Conservation (phyloP, 345 rosid species). For the Trapa incisa region DNA sequence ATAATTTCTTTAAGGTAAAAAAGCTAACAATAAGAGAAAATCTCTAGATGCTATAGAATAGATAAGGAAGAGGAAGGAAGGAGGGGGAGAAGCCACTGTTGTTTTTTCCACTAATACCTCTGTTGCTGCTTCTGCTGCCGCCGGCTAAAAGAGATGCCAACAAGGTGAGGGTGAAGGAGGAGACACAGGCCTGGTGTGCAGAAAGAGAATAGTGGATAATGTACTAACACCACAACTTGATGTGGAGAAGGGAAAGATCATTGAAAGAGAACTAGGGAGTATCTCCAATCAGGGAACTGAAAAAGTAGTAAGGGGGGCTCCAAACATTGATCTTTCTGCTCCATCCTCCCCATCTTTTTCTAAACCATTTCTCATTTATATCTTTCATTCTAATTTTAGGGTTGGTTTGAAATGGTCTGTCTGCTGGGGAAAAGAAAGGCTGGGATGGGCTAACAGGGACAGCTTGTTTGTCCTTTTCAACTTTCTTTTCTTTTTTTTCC, state of each 20-base stretch:
- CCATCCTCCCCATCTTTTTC: constrained; percentile 7
- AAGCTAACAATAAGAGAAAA: not conserved
- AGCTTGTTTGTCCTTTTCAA: constrained; percentile 34
- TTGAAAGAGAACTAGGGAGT: constrained; percentile 1
- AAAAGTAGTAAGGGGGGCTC: not conserved
- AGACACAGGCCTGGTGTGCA: not conserved
- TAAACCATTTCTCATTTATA: not conserved
- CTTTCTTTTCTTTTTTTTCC: not conserved
- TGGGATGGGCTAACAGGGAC: constrained; percentile 18
- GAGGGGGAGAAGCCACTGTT: not conserved
- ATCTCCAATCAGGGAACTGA: constrained; percentile 1
- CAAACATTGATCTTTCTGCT: not conserved
- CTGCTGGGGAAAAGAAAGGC: constrained; percentile 1
- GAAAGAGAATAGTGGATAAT: constrained; percentile 13
- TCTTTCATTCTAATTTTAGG: constrained; percentile 31
- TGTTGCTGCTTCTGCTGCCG: not conserved
- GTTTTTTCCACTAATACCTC: not conserved
- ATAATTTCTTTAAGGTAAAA: not conserved
- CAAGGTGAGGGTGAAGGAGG: not conserved
- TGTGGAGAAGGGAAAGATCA: constrained; percentile 7
- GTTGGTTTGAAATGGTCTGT: constrained; percentile 3
- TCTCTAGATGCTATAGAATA: not conserved
- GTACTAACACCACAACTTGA: constrained; percentile 7
- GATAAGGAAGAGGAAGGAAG: not conserved
- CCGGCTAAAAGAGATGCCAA: not conserved